A percentile compares a stretch with the other conserved stretches of the same genome.
Evolutionary conservation across 805 yeast genomes (phyloP).

Genomic region (Isabelozyma gotoi): DNA sequence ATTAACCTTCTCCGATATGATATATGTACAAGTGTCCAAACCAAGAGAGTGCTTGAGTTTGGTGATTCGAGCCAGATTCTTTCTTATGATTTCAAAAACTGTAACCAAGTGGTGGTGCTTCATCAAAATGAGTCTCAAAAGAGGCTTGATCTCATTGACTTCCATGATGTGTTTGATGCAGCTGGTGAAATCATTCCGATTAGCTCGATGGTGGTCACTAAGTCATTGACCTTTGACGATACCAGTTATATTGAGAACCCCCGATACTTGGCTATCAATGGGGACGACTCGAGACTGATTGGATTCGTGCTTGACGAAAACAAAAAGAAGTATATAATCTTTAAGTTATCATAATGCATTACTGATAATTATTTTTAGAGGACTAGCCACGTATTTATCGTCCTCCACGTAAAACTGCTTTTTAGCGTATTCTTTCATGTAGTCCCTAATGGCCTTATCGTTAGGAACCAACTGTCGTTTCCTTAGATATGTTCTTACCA

Average conservation of each 20-base stretch:
- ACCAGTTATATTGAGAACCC: slow-evolving; percentile 24
- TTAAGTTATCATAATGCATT: slow-evolving; percentile 14
- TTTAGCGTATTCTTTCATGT: slow-evolving; percentile 25
- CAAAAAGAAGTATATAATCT: slow-evolving; percentile 37
- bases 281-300: slow-evolving; percentile 16
- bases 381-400: slow-evolving; percentile 17
- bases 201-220: slow-evolving; percentile 9
- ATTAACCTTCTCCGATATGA: neutral
- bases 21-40: neutral
- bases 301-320: slow-evolving; percentile 43
- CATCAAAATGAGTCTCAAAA: neutral
- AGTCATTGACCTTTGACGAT: slow-evolving; percentile 5
- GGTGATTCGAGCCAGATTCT: neutral
- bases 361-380: slow-evolving; percentile 11
- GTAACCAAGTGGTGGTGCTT: neutral
- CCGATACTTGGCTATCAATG: slow-evolving; percentile 28
- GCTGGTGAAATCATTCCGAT: too few relatives aligned
- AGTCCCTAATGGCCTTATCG: slow-evolving; percentile 25
- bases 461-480: slow-evolving; percentile 27
- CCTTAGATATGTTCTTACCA: slow-evolving; percentile 16
- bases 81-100: neutral
- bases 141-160: slow-evolving; percentile 4
- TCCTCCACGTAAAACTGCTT: slow-evolving; percentile 28
- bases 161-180: neutral
- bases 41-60: neutral